Percentiles rank a stretch among this genome's conserved stretches.
phyloP scores from a whole-genome alignment of 176 grass and related monocot species.

The Raddia distichophylla region DNA sequence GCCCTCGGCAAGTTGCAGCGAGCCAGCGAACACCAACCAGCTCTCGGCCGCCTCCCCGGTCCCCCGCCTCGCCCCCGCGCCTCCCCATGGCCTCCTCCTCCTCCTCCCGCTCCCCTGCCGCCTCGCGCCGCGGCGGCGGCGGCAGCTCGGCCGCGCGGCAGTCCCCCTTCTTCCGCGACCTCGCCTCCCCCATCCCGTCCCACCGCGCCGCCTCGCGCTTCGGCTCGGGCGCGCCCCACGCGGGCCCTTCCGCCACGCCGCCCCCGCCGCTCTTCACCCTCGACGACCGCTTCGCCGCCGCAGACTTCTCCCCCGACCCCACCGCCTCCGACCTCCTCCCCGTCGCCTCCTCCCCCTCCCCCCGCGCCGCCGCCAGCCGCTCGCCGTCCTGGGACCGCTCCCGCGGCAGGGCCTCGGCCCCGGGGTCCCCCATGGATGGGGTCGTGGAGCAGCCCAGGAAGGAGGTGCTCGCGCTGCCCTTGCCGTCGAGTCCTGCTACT shows the following conservation, averaged over 20 bases:
- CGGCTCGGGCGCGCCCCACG: constrained; percentile 20
- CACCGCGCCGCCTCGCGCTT: constrained; percentile 56
- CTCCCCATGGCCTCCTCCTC: constrained; percentile 36
- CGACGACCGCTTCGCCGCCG: constrained; percentile 62
- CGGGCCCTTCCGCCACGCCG: constrained; percentile 32
- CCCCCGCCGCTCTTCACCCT: constrained; percentile 82
- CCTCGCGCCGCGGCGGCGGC: constrained; percentile 42
- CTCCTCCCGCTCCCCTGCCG: constrained; percentile 42
- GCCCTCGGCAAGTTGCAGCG: background rate
- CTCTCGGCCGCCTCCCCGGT: background rate
- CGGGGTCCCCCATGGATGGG: constrained; percentile 54
- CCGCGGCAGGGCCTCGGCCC: constrained; percentile 30
- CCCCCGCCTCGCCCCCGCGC: constrained; percentile 4
- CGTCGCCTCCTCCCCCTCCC: constrained; percentile 55
- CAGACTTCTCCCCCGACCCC: constrained; percentile 72
- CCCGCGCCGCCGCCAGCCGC: constrained; percentile 39
- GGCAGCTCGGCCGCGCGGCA: constrained; percentile 41
- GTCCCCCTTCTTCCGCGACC: constrained; percentile 80
- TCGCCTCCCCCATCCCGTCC: constrained; percentile 62
- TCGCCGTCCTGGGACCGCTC: constrained; percentile 55
- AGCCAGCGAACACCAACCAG: constrained; percentile 6
- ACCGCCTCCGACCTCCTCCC: constrained; percentile 61
- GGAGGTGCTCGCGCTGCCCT: constrained; percentile 52
- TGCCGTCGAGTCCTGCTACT: constrained; percentile 40
- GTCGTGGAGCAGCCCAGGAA: constrained; percentile 43